Evolutionary conservation across 2,329 filamentous ascomycete genomes (phyloP).

Genomic region (Pseudovirgaria hyperparasitica): DNA sequence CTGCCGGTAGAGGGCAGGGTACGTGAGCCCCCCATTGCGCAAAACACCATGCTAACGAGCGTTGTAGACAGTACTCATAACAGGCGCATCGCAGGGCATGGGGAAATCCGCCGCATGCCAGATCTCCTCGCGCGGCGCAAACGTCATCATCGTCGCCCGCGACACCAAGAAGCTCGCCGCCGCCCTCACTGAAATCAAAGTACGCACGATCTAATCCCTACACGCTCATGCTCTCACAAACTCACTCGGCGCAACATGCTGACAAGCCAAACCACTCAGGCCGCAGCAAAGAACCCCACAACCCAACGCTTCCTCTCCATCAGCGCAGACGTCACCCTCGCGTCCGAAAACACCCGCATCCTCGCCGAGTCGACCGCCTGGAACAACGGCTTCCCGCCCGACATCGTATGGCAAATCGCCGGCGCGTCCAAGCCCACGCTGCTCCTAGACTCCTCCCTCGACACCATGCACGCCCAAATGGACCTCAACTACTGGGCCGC

Average conservation of each 20-base stretch:
- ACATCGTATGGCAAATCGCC: slow-evolving; percentile 80
- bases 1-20: slow-evolving; percentile 81
- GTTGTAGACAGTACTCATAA: slow-evolving; percentile 69
- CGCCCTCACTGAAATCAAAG: slow-evolving; percentile 54
- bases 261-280: no score
- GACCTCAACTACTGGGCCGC: slow-evolving; percentile 57
- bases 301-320: slow-evolving; percentile 68
- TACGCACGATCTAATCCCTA: slow-evolving; percentile 16
- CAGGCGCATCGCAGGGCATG: slow-evolving; percentile 88
- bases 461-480: slow-evolving; percentile 61
- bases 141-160: slow-evolving; percentile 74
- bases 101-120: slow-evolving; percentile 62
- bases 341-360: slow-evolving; percentile 52
- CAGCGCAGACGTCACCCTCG: slow-evolving; percentile 60
- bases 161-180: slow-evolving; percentile 60
- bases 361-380: slow-evolving; percentile 57
- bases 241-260: not conserved
- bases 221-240: not conserved
- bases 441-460: slow-evolving; percentile 57
- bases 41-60: slow-evolving; percentile 5
- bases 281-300: slow-evolving; percentile 45
- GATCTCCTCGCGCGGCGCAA: slow-evolving; percentile 72
- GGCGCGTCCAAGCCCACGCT: slow-evolving; percentile 59
- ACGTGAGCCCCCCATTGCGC: slow-evolving; percentile 12
- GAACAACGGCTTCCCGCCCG: slow-evolving; percentile 58